Conservation (phyloP, 805 yeast species). For the Candida railenensis region DNA sequence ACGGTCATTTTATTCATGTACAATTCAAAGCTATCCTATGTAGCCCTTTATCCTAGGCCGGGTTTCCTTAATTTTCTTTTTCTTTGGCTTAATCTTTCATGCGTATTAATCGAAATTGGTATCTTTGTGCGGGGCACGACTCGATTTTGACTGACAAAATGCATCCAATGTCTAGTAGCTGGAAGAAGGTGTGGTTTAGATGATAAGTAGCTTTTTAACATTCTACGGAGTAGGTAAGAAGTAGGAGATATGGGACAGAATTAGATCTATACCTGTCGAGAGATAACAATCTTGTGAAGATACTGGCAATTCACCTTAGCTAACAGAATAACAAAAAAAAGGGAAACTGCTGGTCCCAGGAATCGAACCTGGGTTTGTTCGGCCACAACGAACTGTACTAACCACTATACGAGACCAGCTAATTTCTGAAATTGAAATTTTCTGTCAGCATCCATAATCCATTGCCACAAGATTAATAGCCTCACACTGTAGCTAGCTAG, state of each 20-base stretch:
- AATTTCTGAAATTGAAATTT: neutral
- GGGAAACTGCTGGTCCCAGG: constrained; percentile 43
- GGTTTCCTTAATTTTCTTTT: neutral
- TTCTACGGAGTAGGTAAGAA: no score
- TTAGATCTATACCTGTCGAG: no score
- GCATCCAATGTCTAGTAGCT: neutral
- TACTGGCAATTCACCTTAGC: no score
- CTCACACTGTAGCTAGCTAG: no score
- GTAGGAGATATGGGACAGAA: no score
- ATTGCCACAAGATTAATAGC: no score
- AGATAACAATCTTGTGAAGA: no score
- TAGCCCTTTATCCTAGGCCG: no score
- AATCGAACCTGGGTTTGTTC: constrained; percentile 49
- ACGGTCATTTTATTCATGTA: constrained; percentile 13
- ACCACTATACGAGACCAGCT: constrained; percentile 44
- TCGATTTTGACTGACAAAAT: neutral
- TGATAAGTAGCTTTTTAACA: no score
- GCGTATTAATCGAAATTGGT: neutral
- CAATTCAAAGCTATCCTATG: no score
- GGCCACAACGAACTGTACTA: constrained; percentile 49
- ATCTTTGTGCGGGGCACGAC: neutral
- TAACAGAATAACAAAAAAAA: no score
- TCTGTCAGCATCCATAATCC: neutral
- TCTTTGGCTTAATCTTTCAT: neutral
- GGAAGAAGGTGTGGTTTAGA: no score